A percentile compares a stretch with the other conserved stretches of the same genome.
Conservation (phyloP, 768 basidiomycete species). For the Strobilomyces confusus region DNA sequence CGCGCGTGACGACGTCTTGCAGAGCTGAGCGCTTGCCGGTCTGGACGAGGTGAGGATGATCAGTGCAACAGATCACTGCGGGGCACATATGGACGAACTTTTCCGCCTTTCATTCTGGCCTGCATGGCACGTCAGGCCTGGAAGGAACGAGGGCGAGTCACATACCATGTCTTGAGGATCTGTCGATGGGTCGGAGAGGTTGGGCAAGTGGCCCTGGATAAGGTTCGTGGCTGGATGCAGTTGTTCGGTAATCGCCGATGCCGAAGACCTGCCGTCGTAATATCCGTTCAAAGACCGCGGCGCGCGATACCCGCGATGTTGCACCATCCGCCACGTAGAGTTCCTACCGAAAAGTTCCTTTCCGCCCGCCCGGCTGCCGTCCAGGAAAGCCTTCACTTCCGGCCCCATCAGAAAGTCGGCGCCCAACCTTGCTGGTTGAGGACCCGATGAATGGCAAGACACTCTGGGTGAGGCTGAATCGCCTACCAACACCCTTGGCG, state of each 20-base stretch:
- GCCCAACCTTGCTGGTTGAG: background rate
- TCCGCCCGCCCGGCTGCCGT: no score
- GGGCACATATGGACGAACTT: conserved; percentile 20
- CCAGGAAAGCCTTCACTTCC: background rate
- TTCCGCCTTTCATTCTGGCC: conserved; percentile 42
- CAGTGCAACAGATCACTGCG: background rate
- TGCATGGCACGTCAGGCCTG: conserved; percentile 13
- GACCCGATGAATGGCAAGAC: conserved; percentile 26
- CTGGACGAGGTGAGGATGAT: conserved; percentile 26
- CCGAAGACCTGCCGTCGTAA: background rate
- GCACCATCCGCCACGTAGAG: no score
- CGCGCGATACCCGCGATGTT: background rate
- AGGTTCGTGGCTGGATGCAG: conserved; percentile 59
- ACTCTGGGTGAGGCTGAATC: conserved; percentile 34
- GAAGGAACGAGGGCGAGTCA: conserved; percentile 2
- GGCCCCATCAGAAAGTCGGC: background rate
- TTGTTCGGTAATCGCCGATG: conserved; percentile 35
- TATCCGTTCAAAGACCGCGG: background rate
- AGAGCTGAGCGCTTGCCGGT: conserved; percentile 95
- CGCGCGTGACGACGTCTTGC: conserved; percentile 95
- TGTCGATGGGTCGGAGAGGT: conserved; percentile 40
- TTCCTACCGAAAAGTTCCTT: no score
- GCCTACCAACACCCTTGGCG: conserved; percentile 52
- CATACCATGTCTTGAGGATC: conserved; percentile 71
- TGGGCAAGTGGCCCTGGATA: conserved; percentile 34